A percentile compares a stretch with the other conserved stretches of the same genome.
Evolutionary conservation across 768 basidiomycete species (phyloP).

Genomic region (Strobilomyces echinocephalus): DNA sequence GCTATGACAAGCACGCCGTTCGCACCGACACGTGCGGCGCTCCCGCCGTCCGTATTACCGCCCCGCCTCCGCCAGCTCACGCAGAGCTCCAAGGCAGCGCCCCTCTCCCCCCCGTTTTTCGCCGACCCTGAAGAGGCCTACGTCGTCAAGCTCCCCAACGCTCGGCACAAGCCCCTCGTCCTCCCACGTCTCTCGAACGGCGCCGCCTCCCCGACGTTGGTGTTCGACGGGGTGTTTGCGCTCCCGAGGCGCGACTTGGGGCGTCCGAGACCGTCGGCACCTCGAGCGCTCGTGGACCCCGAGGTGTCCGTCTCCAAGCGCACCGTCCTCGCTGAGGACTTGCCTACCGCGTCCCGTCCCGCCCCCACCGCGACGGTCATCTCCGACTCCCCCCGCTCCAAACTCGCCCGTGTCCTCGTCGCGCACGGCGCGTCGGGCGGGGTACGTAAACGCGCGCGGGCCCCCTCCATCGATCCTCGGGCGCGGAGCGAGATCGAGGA

Average conservation of each 20-base stretch:
- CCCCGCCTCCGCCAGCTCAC: background rate
- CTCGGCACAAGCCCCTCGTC: background rate
- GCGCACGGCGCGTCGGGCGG: background rate
- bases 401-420: slow-evolving; percentile 18
- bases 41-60: background rate
- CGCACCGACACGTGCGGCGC: background rate
- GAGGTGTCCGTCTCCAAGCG: background rate
- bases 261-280: no score
- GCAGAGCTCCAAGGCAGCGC: background rate
- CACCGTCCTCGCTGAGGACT: background rate
- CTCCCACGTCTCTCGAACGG: background rate
- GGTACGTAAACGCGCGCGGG: background rate
- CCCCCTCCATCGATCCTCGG: slow-evolving; percentile 2
- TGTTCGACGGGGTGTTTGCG: slow-evolving; percentile 21
- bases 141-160: slow-evolving; percentile 9
- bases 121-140: slow-evolving; percentile 2
- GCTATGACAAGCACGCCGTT: slow-evolving; percentile 17
- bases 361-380: background rate
- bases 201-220: slow-evolving; percentile 13
- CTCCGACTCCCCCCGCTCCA: slow-evolving; percentile 18
- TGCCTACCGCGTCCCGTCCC: background rate
- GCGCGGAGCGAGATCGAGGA: slow-evolving; percentile 9
- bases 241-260: background rate
- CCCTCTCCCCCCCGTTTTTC: slow-evolving; percentile 9
- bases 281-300: no score